A percentile compares a stretch with the other conserved stretches of the same genome.
Evolutionary conservation across 352 stramenopile genomes (phyloP).

Genomic region (Plasmopara viticola): DNA sequence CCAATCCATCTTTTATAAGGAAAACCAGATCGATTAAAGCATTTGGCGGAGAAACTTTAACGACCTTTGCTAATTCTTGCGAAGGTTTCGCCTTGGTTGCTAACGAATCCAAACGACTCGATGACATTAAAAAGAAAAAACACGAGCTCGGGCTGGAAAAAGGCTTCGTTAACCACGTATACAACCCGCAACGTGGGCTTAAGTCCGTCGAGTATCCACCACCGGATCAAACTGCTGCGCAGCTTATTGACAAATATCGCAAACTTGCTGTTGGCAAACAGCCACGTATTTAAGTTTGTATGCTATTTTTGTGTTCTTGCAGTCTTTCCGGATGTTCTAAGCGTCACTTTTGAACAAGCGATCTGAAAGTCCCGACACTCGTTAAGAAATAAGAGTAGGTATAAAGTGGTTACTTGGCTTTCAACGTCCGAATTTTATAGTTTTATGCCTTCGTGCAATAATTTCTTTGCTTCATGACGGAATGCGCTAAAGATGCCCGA

Average conservation of each 20-base stretch:
- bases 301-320: neutral
- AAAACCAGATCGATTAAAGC: conserved; percentile 17
- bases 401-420: too few species aligned
- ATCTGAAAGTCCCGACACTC: conserved; percentile 54
- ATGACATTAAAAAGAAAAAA: conserved; percentile 10
- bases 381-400: too few species aligned
- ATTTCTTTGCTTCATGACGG: conserved; percentile 13
- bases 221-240: conserved; percentile 54
- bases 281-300: conserved; percentile 20
- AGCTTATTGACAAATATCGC: conserved; percentile 76
- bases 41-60: neutral
- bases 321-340: neutral
- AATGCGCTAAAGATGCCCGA: conserved; percentile 10
- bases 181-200: conserved; percentile 39
- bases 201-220: conserved; percentile 46
- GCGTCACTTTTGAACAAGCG: neutral
- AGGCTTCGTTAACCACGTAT: conserved; percentile 46
- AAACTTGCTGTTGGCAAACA: conserved; percentile 74
- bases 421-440: conserved; percentile 4
- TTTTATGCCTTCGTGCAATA: conserved; percentile 4
- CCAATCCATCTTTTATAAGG: conserved; percentile 6
- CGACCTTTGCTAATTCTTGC: neutral
- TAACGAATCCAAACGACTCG: conserved; percentile 13
- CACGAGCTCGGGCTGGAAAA: conserved; percentile 27
- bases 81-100: conserved; percentile 13